Evolutionary conservation across 2,329 filamentous ascomycete genomes (phyloP).

Genomic region (Alternaria longipes): DNA sequence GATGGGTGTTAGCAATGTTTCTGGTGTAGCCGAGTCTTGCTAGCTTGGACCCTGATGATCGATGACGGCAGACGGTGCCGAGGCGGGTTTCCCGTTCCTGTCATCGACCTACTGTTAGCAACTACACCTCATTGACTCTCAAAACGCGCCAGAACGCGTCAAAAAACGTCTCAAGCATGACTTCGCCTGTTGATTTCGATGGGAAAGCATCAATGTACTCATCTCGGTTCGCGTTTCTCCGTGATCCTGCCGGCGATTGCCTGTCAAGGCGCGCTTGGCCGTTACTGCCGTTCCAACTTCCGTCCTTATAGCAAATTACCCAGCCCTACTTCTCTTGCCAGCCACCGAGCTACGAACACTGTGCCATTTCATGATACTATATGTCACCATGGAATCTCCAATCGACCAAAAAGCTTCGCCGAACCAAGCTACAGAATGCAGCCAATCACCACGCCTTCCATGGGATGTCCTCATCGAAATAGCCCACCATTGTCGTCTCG

Average conservation of each 20-base stretch:
- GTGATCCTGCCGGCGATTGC: not conserved
- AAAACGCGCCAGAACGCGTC: not conserved
- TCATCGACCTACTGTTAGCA: not conserved
- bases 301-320: not conserved
- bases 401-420: not conserved
- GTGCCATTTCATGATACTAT: not conserved
- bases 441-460: conserved; percentile 31
- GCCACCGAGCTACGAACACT: not conserved
- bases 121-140: not conserved
- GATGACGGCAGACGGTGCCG: not conserved
- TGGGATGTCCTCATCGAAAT: conserved; percentile 46
- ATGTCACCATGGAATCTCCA: not conserved
- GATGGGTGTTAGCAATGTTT: not conserved
- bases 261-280: not conserved
- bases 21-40: not conserved
- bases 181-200: no score
- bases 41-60: conserved; percentile 2
- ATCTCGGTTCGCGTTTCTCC: not conserved
- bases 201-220: not conserved
- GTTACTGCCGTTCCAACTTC: not conserved
- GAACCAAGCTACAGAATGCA: not conserved
- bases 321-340: not conserved
- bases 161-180: not conserved
- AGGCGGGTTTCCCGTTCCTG: not conserved
- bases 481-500: conserved; percentile 38